These are phyloP conservation scores for Mrakia gelida DNA, from an alignment of 768 basidiomycete species.

Conservation along the genomic window DNA sequence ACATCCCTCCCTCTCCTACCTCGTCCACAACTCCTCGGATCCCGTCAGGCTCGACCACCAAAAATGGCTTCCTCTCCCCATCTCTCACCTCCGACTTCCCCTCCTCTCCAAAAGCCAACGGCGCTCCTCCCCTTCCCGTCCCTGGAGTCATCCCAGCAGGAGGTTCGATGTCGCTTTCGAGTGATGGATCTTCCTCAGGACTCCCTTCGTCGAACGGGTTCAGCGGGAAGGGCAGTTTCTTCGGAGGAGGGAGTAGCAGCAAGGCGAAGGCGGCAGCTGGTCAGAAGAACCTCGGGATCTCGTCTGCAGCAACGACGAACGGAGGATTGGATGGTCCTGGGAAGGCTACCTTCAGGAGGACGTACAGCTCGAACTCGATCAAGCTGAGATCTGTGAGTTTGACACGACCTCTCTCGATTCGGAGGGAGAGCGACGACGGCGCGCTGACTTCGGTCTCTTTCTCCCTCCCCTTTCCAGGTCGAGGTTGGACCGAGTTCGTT, in stretches of 20 bases:
- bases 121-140: conserved; percentile 35
- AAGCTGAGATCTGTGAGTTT: conserved; percentile 75
- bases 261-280: conserved; percentile 2
- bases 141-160: conserved; percentile 31
- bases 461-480: conserved; percentile 54
- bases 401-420: neutral
- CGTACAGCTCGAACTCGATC: conserved; percentile 97
- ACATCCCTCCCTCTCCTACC: conserved; percentile 58
- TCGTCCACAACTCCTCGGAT: conserved; percentile 53
- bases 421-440: neutral
- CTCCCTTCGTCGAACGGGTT: neutral
- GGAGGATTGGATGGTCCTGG: conserved; percentile 33
- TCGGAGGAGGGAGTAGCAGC: conserved; percentile 13
- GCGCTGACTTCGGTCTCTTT: neutral
- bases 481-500: conserved; percentile 94
- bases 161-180: conserved; percentile 13
- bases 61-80: conserved; percentile 42
- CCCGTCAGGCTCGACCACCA: conserved; percentile 48
- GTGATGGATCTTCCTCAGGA: neutral
- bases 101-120: conserved; percentile 22
- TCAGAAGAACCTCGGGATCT: neutral
- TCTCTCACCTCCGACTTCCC: neutral
- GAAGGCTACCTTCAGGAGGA: conserved; percentile 67
- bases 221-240: conserved; percentile 17
- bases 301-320: conserved; percentile 37